Evolutionary conservation across 495 filamentous ascomycete species (phyloP).

Genomic region (Neurospora cerealis): DNA sequence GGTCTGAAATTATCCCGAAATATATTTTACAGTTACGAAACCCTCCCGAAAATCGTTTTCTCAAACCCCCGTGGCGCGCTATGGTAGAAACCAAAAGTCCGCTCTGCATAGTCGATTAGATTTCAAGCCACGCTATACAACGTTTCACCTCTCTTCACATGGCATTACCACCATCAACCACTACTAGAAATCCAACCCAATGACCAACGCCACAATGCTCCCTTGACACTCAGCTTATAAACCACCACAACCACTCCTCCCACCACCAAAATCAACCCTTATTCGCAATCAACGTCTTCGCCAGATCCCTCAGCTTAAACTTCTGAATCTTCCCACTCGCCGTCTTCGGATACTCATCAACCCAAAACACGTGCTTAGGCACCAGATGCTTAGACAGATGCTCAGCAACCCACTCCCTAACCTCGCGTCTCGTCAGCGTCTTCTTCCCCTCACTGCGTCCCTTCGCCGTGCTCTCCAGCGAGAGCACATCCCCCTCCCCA

Average conservation of each 20-base stretch:
- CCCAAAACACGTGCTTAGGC: conserved; percentile 85
- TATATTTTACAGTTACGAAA: no score
- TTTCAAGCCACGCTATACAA: not conserved
- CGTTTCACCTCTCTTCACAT: not conserved
- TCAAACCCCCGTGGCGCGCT: no score
- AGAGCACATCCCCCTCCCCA: not conserved
- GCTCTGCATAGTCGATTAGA: not conserved
- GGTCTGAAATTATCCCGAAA: no score
- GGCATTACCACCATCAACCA: not conserved
- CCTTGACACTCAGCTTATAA: not conserved
- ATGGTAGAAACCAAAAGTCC: not conserved
- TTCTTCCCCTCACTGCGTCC: conserved; percentile 8
- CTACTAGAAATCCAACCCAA: not conserved
- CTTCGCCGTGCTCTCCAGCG: not conserved
- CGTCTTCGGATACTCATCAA: conserved; percentile 78
- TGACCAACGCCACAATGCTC: not conserved
- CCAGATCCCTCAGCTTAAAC: conserved; percentile 65
- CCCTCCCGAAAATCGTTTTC: no score
- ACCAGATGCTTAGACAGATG: conserved; percentile 69
- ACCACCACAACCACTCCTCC: not conserved
- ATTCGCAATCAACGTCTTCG: conserved; percentile 16
- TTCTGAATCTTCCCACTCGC: conserved; percentile 97
- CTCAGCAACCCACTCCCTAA: conserved; percentile 62
- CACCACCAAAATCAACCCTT: not conserved
- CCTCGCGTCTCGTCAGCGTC: conserved; percentile 41